These are phyloP conservation scores for Wallemia hederae DNA, from an alignment of 1,284 basidiomycete genomes.

Conservation along the genomic window DNA sequence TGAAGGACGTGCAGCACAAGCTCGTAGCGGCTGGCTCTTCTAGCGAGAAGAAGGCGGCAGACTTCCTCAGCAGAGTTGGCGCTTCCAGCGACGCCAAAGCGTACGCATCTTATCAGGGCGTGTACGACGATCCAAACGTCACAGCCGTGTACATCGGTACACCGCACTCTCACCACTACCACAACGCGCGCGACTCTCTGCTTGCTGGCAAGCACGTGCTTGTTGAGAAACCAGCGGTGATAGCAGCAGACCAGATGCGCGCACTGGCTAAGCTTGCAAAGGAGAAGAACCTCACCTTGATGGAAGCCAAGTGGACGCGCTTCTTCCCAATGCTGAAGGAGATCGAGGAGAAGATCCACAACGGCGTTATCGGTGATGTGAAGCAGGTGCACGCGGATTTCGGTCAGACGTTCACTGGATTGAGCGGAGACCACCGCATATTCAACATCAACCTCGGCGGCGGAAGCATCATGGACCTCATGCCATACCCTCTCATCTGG, in stretches of 20 bases:
- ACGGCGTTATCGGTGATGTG: slow-evolving; percentile 16
- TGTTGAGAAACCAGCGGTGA: slow-evolving; percentile 19
- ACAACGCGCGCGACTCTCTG: slow-evolving; percentile 17
- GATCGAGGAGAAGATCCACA: slow-evolving; percentile 13
- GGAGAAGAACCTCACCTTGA: slow-evolving; percentile 14
- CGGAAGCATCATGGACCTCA: slow-evolving; percentile 21
- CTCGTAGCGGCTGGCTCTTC: slow-evolving; percentile 19
- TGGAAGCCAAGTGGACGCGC: slow-evolving; percentile 19
- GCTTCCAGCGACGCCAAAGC: slow-evolving; percentile 11
- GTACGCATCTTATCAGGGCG: slow-evolving; percentile 16
- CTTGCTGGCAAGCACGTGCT: slow-evolving; percentile 19
- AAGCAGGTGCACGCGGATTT: slow-evolving; percentile 14
- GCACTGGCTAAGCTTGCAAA: slow-evolving; percentile 16
- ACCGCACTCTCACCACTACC: slow-evolving; percentile 20
- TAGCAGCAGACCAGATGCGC: slow-evolving; percentile 19
- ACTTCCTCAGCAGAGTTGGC: slow-evolving; percentile 16
- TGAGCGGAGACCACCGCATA: slow-evolving; percentile 15
- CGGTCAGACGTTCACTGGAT: slow-evolving; percentile 6
- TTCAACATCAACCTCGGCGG: slow-evolving; percentile 19
- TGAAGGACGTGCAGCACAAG: slow-evolving; percentile 18
- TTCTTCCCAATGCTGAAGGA: slow-evolving; percentile 16
- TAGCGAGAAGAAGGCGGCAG: slow-evolving; percentile 13
- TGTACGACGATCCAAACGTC: slow-evolving; percentile 17
- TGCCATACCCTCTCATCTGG: slow-evolving; percentile 15
- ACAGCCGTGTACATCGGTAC: slow-evolving; percentile 22